Percentiles rank a stretch among this genome's conserved stretches.
These are phyloP conservation scores for Trametes coccinea DNA, from an alignment of 768 basidiomycete genomes.

Conservation along the genomic window DNA sequence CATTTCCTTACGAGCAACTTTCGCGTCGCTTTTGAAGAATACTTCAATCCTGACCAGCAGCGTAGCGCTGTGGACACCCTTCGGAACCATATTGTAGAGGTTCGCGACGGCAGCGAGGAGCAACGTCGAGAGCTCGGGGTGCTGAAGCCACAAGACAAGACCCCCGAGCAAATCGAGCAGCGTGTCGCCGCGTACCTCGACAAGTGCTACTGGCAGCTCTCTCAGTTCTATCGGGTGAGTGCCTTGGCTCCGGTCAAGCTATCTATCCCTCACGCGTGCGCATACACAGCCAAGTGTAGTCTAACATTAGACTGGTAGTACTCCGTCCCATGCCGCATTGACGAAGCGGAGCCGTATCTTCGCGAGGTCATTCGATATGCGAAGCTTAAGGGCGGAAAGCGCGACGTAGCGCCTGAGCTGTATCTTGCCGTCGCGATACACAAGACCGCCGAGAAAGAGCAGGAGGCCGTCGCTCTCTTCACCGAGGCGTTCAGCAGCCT, in stretches of 20 bases:
- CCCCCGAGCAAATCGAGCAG: constrained; percentile 15
- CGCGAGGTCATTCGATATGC: constrained; percentile 22
- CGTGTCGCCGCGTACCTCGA: constrained; percentile 23
- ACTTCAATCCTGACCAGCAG: constrained; percentile 23
- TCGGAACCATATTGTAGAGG: constrained; percentile 23
- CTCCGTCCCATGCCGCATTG: constrained; percentile 22
- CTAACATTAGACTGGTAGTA: constrained; percentile 17
- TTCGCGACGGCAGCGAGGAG: constrained; percentile 24
- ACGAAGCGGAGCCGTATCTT: constrained; percentile 23
- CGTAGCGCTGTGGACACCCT: constrained; percentile 24
- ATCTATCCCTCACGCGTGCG: constrained; percentile 8
- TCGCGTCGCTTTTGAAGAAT: constrained; percentile 25
- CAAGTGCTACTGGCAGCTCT: constrained; percentile 30
- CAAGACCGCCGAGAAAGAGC: constrained; percentile 5
- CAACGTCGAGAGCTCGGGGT: constrained; percentile 25
- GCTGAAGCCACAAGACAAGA: constrained; percentile 23
- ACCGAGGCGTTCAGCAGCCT: constrained; percentile 7
- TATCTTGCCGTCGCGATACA: constrained; percentile 27
- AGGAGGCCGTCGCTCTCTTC: constrained; percentile 15
- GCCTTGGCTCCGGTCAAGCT: not conserved
- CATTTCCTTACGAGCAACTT: constrained; percentile 26
- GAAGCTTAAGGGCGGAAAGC: constrained; percentile 14
- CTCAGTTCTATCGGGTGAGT: constrained; percentile 27
- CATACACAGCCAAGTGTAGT: constrained; percentile 6
- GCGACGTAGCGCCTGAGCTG: constrained; percentile 19